Base-by-base conservation (phyloP, 257 asterid species). In the Gentiana macrophylla region DNA sequence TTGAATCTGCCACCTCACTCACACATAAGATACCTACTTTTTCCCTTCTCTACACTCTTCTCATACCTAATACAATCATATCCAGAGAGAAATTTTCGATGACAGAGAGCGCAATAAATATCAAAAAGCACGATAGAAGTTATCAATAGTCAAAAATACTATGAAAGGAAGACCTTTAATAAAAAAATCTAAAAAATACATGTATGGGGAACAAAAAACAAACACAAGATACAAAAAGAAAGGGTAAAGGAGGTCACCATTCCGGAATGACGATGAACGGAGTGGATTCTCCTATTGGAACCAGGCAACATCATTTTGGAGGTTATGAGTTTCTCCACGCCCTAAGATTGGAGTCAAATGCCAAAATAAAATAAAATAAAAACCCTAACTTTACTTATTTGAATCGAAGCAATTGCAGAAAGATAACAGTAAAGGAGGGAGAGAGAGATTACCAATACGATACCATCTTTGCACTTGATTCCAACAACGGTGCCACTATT, bases 291-390 rank as follows among this genome's bases (percentile, higher is more conserved):
- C 50, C 97, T 64, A 71, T 89, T 89, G 43, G 97, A 89, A 9
- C 97, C 89, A 4, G 95, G 83, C 52, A 89, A 63, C 95, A 89
- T 86, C 95, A 89, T 89, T 76, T 86, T 86, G 6, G 95, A 89
- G 5, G 94, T 86, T 55, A 89, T 89, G 70, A 89, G 70, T 79
- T 89, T 89, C 75, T 89, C 97, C 61, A 89, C 95, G 47, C 97
- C 97, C 97, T 89, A 46, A 35, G 35, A 44, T 6, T 12, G 37
- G 12, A 46, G 51, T 37, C 44, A 57, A 49, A 41, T 13, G 11
- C 32, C 24, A 5, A 55, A 53, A 61, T 24, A 54, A 59, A 56
- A 51, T 9, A 44, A 33, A 8, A 12, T 1, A 37, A 49, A 56
- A 56, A 55, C 76, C 82, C 71, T 63, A 63, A 56, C 2, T 6